These are phyloP conservation scores for Arachis hypogaea DNA, from an alignment of 306 rosid species.

Conservation along the genomic window DNA sequence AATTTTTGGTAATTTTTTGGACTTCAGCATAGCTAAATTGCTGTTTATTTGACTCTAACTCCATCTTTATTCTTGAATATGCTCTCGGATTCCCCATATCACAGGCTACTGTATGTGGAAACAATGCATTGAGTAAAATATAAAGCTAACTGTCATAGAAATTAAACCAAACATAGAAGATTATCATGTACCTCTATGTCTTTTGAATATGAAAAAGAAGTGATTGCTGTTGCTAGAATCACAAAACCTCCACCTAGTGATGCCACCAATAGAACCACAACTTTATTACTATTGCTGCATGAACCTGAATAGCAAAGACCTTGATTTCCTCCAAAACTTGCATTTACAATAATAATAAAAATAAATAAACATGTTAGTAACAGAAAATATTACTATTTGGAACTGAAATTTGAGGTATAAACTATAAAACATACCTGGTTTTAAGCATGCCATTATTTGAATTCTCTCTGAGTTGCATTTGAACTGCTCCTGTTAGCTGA, in stretches of 20 bases:
- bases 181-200: slow-evolving; percentile 12
- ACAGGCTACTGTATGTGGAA: slow-evolving; percentile 13
- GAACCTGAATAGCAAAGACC: slow-evolving; percentile 46
- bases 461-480: slow-evolving; percentile 28
- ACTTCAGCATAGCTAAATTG: slow-evolving; percentile 58
- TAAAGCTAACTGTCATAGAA: too few species aligned
- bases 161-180: not conserved
- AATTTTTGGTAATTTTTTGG: slow-evolving; percentile 48
- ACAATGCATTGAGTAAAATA: not conserved
- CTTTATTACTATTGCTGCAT: slow-evolving; percentile 41
- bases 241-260: slow-evolving; percentile 54
- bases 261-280: slow-evolving; percentile 50
- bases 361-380: not conserved
- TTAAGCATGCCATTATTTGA: slow-evolving; percentile 35
- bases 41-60: slow-evolving; percentile 47
- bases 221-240: slow-evolving; percentile 30
- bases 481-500: slow-evolving; percentile 48
- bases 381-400: slow-evolving; percentile 6
- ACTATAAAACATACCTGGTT: slow-evolving; percentile 34
- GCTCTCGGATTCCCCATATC: not conserved
- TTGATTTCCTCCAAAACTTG: slow-evolving; percentile 6
- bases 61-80: slow-evolving; percentile 36
- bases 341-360: slow-evolving; percentile 13
- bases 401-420: slow-evolving; percentile 12
- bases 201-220: slow-evolving; percentile 38